Evolutionary conservation across 2,329 filamentous ascomycete species (phyloP).

Genomic region (Colletotrichum noveboracense): DNA sequence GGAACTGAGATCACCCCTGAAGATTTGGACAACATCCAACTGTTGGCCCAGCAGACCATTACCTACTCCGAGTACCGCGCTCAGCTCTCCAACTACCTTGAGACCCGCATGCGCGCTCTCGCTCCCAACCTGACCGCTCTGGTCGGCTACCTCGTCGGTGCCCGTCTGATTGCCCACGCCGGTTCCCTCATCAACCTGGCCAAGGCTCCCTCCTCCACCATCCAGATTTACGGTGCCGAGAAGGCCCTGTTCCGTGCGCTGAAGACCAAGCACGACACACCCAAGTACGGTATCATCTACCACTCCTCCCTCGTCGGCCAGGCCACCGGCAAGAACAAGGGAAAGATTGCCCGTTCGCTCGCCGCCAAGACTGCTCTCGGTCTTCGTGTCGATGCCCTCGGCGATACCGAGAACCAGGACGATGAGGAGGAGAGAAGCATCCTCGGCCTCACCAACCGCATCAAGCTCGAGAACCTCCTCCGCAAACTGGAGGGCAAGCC

Average conservation of each 20-base stretch:
- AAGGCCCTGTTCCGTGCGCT: conserved; percentile 98
- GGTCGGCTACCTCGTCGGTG: conserved; percentile 91
- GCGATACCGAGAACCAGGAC: conserved; percentile 67
- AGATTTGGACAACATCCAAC: conserved; percentile 91
- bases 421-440: conserved; percentile 90
- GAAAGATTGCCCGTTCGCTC: conserved; percentile 97
- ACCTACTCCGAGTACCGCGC: conserved; percentile 88
- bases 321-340: conserved; percentile 98
- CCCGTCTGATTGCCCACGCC: conserved; percentile 91
- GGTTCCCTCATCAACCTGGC: conserved; percentile 94
- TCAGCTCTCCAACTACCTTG: conserved; percentile 87
- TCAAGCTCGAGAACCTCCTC: conserved; percentile 78
- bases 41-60: conserved; percentile 92
- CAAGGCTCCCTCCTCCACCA: conserved; percentile 92
- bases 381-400: conserved; percentile 85
- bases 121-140: conserved; percentile 94
- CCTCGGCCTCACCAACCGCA: conserved; percentile 75
- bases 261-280: conserved; percentile 99
- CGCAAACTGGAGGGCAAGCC: conserved; percentile 90
- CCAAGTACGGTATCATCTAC: conserved; percentile 96
- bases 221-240: conserved; percentile 97
- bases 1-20: conserved; percentile 94
- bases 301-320: conserved; percentile 94
- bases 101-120: conserved; percentile 94
- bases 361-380: conserved; percentile 93